Evolutionary conservation across 2,329 filamentous ascomycete species (phyloP), one percentile per base, ranked within the genome.

Genomic region (Colletotrichum sp.): DNA sequence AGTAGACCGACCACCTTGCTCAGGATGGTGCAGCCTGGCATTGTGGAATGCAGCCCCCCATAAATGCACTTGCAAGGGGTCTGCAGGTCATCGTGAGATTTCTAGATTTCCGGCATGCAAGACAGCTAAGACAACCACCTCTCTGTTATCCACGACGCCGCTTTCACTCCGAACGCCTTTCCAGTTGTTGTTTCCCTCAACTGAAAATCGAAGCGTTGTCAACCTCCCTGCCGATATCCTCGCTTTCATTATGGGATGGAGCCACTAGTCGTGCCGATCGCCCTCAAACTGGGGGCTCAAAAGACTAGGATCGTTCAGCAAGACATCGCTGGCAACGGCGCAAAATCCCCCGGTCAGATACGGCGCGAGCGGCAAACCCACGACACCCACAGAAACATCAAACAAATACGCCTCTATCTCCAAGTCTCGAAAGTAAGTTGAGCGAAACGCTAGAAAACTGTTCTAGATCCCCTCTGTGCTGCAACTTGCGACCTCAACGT

Each of bases 81-180:
- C 72, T 75, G 72, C 68, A 72, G 34, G 55, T 68, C 68, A 75
- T 72, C 44, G 30, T 69, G 36, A 68, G 62, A 72, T 30, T 62
- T 36, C 68, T 60, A 71, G 64, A 59, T 24, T 66, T 28, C 21
- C 55, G 5, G 28, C 30, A 34, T 62, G 73, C 69, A 72, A 64
- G 24, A 62, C 36, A 69, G 30, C n/a, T 60, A 52, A 68, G 70
- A 69, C 73, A 76, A n/a, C 57, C 70, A 34, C 64, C 57, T 39
- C 57, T 55, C 36, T 68, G 62, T 26, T 30, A 32, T 52, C 62
- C 65, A 49, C 52, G 34, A 60, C 18, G 55, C 44, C n/a, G 44
- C n/a, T 52, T 52, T 52, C n/a, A 13, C 44, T 52, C 32, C 5
- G 10, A 24, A 21, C 15, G 24, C n/a, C 26, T 36, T 28, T 21